Conservation (phyloP, 768 basidiomycete genomes). For the Podaxis sp. region DNA sequence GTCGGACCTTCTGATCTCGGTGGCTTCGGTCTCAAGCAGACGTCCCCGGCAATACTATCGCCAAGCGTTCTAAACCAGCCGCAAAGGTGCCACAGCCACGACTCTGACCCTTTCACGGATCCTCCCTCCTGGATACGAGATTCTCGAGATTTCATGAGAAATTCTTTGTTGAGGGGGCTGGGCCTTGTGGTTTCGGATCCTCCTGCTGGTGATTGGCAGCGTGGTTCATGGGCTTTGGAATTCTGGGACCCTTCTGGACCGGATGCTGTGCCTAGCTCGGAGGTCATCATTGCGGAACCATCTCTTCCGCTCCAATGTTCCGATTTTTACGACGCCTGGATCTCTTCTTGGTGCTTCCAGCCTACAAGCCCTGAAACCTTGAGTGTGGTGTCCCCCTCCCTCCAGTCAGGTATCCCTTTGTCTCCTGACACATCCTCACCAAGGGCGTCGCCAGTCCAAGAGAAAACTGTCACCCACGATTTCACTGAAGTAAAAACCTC, state of each 20-base stretch:
- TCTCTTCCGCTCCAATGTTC: background rate
- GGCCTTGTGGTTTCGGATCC: background rate
- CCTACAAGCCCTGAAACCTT: background rate
- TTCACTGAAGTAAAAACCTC: background rate
- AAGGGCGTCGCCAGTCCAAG: background rate
- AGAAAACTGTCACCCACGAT: background rate
- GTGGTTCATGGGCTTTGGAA: background rate
- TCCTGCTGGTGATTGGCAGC: background rate
- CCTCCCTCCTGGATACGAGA: background rate
- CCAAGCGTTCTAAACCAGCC: background rate
- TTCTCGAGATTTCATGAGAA: background rate
- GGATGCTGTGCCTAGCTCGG: too few species aligned
- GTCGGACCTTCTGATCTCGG: background rate
- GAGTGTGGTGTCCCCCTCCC: background rate
- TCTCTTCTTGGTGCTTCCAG: slow-evolving; percentile 12
- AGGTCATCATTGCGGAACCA: background rate
- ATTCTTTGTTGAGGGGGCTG: background rate
- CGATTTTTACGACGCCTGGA: slow-evolving; percentile 13
- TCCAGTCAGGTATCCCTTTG: background rate
- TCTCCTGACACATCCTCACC: background rate
- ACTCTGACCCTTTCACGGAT: background rate
- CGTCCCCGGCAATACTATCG: background rate
- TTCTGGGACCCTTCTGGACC: background rate
- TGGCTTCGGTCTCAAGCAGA: background rate
- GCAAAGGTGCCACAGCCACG: background rate